Conservation (phyloP, 768 basidiomycete species). For the Psilocybe cubensis region DNA sequence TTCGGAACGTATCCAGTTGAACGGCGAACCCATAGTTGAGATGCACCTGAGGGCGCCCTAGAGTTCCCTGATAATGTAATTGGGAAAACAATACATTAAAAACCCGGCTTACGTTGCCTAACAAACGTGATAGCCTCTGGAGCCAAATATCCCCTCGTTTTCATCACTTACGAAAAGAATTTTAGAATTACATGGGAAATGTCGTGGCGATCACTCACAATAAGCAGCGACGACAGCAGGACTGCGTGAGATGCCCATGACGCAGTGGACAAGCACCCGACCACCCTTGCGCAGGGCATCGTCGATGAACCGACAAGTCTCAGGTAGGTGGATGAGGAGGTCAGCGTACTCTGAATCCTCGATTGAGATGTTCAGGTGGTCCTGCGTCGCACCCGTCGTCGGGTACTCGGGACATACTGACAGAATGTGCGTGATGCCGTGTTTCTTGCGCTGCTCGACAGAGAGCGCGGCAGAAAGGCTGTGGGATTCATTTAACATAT, state of each 20-base stretch:
- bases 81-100: slow-evolving; percentile 1
- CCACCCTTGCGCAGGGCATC: slow-evolving; percentile 55
- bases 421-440: slow-evolving; percentile 55
- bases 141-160: slow-evolving; percentile 42
- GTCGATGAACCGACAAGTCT: slow-evolving; percentile 65
- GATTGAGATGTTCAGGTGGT: slow-evolving; percentile 43
- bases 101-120: slow-evolving; percentile 44
- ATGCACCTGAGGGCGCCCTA: slow-evolving; percentile 34
- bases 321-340: slow-evolving; percentile 66
- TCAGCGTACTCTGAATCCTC: slow-evolving; percentile 52
- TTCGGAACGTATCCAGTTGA: slow-evolving; percentile 57
- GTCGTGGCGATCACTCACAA: slow-evolving; percentile 35
- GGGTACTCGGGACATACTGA: slow-evolving; percentile 62
- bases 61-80: slow-evolving; percentile 7
- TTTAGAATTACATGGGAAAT: background rate
- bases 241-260: slow-evolving; percentile 75
- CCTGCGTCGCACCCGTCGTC: slow-evolving; percentile 41
- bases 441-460: slow-evolving; percentile 27
- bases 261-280: slow-evolving; percentile 70
- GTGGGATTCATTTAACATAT: background rate
- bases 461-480: slow-evolving; percentile 43
- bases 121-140: slow-evolving; percentile 51
- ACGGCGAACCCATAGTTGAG: slow-evolving; percentile 61
- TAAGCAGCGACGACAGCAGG: slow-evolving; percentile 62
- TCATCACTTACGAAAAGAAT: slow-evolving; percentile 45